Percentiles rank a stretch among this genome's conserved stretches.
phyloP scores from a whole-genome alignment of 495 filamentous ascomycete species.

The Xylaria palmicola region DNA sequence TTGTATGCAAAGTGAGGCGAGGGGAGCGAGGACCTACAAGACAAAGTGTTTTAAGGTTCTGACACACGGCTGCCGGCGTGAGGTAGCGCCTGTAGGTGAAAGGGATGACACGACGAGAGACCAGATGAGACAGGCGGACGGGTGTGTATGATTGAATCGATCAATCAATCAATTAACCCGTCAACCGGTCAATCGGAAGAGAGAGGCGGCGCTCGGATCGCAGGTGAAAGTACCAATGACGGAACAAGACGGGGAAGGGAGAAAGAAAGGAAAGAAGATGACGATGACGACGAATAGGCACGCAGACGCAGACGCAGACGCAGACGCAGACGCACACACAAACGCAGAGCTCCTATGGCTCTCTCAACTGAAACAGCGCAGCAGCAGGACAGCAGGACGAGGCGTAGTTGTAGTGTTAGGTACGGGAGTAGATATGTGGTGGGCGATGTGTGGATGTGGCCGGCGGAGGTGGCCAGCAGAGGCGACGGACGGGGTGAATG shows the following conservation, averaged over 20 bases:
- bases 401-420: not conserved
- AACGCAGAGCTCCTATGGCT: not conserved
- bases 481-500: not conserved
- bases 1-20: not conserved
- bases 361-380: not conserved
- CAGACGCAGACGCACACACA: not conserved
- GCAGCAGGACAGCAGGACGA: not conserved
- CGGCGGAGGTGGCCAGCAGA: not conserved
- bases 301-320: not conserved
- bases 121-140: not conserved
- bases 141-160: not conserved
- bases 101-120: not conserved
- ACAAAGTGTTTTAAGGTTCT: slow-evolving; percentile 2
- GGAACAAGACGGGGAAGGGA: not conserved
- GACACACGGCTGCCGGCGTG: slow-evolving; percentile 1
- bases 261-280: not conserved
- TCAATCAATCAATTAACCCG: slow-evolving; percentile 1
- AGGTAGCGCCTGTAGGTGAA: not conserved
- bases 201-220: slow-evolving; percentile 14
- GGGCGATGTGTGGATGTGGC: slow-evolving; percentile 5
- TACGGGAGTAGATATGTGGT: slow-evolving; percentile 8
- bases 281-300: not conserved
- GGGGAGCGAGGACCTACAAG: not conserved
- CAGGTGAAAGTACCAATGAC: slow-evolving; percentile 1
- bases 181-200: slow-evolving; percentile 5